A percentile compares a stretch with the other conserved stretches of the same genome.
Conservation (phyloP, 202 grass and related monocot genomes). For the Carex sylvatica region DNA sequence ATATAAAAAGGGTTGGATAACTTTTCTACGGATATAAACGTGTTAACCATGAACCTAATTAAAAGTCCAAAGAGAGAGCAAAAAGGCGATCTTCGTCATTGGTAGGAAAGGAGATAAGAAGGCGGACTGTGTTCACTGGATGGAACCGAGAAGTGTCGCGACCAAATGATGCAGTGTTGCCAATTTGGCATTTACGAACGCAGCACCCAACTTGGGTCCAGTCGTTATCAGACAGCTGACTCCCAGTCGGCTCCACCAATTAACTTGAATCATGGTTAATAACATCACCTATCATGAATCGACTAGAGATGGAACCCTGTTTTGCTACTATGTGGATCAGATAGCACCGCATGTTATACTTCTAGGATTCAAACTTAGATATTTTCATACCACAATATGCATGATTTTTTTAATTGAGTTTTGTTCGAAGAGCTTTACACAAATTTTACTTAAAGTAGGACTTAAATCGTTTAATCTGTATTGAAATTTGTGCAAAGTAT, state of each 20-base stretch:
- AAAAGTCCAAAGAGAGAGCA: not conserved
- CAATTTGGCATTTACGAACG: not conserved
- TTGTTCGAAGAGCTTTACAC: too few relatives aligned
- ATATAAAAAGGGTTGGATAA: not conserved
- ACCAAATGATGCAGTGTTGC: not conserved
- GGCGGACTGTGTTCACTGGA: not conserved
- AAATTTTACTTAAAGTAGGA: too few relatives aligned
- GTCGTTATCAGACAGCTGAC: slow-evolving; percentile 22
- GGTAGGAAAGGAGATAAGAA: not conserved
- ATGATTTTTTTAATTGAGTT: too few relatives aligned
- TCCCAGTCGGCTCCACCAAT: slow-evolving; percentile 15
- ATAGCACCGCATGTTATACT: not conserved
- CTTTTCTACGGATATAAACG: not conserved
- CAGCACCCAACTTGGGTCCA: not conserved
- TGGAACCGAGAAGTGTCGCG: slow-evolving; percentile 13
- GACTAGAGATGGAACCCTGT: not conserved
- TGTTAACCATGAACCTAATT: too few relatives aligned
- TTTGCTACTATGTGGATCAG: not conserved
- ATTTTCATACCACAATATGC: not conserved
- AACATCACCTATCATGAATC: not conserved
- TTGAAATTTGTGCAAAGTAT: too few relatives aligned
- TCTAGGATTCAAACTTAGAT: not conserved
- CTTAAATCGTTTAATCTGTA: too few relatives aligned
- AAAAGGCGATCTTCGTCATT: not conserved
- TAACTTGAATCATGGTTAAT: not conserved